Percentiles rank a stretch among this genome's conserved stretches.
These are phyloP conservation scores for Trypanosoma mega DNA, from an alignment of 208 protist genomes.

Conservation along the genomic window DNA sequence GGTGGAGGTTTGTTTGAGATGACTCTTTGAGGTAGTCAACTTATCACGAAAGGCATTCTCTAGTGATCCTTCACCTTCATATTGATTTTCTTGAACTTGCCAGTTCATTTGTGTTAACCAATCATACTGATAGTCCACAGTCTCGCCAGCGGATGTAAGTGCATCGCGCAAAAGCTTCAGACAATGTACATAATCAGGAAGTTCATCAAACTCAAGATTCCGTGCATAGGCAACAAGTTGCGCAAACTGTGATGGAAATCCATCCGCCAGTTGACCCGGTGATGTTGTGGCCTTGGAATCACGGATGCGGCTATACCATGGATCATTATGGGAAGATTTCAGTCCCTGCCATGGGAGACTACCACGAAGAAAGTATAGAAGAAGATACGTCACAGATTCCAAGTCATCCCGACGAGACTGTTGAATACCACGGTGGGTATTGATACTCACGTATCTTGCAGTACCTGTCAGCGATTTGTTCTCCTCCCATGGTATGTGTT, in stretches of 20 bases:
- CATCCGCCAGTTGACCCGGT: slow-evolving; percentile 42
- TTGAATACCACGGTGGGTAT: slow-evolving; percentile 97
- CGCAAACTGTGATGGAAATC: slow-evolving; percentile 62
- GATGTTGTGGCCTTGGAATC: slow-evolving; percentile 62
- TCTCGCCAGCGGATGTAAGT: slow-evolving; percentile 32
- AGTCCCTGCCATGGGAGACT: slow-evolving; percentile 96
- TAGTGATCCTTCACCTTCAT: background rate
- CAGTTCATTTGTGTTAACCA: slow-evolving; percentile 31
- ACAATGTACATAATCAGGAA: slow-evolving; percentile 78
- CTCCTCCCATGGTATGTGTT: slow-evolving; percentile 78
- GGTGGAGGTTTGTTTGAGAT: background rate
- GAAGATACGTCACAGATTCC: slow-evolving; percentile 87
- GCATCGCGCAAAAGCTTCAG: slow-evolving; percentile 42
- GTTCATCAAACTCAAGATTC: slow-evolving; percentile 55
- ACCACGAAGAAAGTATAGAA: slow-evolving; percentile 98
- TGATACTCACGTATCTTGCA: slow-evolving; percentile 92
- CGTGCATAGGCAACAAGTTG: slow-evolving; percentile 55
- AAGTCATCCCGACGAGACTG: slow-evolving; percentile 89
- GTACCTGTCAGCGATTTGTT: slow-evolving; percentile 76
- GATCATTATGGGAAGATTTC: slow-evolving; percentile 24
- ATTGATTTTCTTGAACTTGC: background rate
- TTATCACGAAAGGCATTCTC: slow-evolving; percentile 1
- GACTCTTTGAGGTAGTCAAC: background rate
- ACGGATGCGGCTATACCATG: slow-evolving; percentile 42
- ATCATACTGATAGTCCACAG: slow-evolving; percentile 65